phyloP scores from a whole-genome alignment of 108 stramenopile species.

The Hondaea fermentalgiana region DNA sequence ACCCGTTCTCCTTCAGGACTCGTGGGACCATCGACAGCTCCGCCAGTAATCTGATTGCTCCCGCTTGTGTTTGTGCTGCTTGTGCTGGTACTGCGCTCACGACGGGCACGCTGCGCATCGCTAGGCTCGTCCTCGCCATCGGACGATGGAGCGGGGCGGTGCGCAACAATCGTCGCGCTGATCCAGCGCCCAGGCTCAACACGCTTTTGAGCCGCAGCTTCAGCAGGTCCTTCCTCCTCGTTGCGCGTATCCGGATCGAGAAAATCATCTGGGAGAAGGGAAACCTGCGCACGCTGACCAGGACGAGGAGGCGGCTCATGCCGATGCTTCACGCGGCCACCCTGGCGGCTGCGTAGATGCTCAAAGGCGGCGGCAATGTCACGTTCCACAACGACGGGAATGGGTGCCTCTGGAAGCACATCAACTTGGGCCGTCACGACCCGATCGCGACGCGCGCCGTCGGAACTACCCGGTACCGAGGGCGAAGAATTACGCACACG shows the following conservation, averaged over 20 bases:
- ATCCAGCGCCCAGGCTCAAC: not conserved
- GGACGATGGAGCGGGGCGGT: not conserved
- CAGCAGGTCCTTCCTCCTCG: not conserved
- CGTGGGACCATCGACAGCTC: no score
- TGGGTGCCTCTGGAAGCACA: not conserved
- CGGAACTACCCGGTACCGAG: not conserved
- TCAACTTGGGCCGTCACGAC: not conserved
- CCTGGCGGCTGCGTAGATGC: not conserved
- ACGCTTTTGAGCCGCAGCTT: not conserved
- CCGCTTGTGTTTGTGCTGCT: not conserved
- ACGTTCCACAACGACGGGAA: not conserved
- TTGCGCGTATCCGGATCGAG: not conserved
- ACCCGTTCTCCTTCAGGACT: no score
- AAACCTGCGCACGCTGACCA: not conserved
- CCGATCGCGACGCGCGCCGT: not conserved
- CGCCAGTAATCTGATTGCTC: not conserved
- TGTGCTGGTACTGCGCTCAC: not conserved
- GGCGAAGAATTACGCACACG: not conserved
- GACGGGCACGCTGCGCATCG: not conserved
- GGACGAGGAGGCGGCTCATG: not conserved
- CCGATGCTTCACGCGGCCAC: not conserved
- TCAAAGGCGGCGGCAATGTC: constrained; percentile 11
- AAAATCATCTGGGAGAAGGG: not conserved
- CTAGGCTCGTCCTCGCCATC: not conserved
- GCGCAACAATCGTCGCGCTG: not conserved